Conservation (phyloP, 2,329 filamentous ascomycete genomes). For the Sporothrix dimorphospora region DNA sequence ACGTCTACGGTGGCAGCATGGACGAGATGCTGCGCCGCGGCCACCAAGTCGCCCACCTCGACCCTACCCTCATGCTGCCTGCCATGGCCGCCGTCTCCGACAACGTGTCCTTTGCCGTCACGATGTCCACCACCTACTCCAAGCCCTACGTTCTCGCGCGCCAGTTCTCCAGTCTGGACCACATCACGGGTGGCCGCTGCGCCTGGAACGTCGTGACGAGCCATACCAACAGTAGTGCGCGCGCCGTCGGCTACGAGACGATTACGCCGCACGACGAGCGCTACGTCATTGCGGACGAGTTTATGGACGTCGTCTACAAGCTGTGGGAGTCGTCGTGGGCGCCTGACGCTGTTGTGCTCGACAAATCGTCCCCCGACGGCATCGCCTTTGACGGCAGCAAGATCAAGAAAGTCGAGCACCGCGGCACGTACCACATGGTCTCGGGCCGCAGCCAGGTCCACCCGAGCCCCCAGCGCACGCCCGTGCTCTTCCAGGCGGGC, state of each 20-base stretch:
- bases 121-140: constrained; percentile 30
- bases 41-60: constrained; percentile 21
- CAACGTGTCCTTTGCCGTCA: constrained; percentile 32
- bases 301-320: constrained; percentile 34
- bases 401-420: constrained; percentile 24
- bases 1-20: constrained; percentile 23
- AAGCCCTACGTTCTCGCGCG: constrained; percentile 32
- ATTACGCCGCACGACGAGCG: constrained; percentile 35
- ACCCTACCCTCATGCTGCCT: constrained; percentile 26
- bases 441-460: constrained; percentile 15
- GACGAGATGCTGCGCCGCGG: constrained; percentile 20
- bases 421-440: constrained; percentile 26
- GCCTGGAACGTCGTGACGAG: constrained; percentile 36
- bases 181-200: constrained; percentile 33
- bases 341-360: constrained; percentile 27
- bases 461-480: constrained; percentile 33
- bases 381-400: constrained; percentile 20
- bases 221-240: constrained; percentile 30
- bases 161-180: constrained; percentile 31
- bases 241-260: constrained; percentile 30
- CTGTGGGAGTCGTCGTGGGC: constrained; percentile 30
- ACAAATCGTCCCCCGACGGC: neutral
- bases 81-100: constrained; percentile 34
- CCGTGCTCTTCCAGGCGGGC: constrained; percentile 37
- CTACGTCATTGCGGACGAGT: constrained; percentile 36